phyloP scores from a whole-genome alignment of 2,329 filamentous ascomycete genomes.

The Fusarium praegraminearum region DNA sequence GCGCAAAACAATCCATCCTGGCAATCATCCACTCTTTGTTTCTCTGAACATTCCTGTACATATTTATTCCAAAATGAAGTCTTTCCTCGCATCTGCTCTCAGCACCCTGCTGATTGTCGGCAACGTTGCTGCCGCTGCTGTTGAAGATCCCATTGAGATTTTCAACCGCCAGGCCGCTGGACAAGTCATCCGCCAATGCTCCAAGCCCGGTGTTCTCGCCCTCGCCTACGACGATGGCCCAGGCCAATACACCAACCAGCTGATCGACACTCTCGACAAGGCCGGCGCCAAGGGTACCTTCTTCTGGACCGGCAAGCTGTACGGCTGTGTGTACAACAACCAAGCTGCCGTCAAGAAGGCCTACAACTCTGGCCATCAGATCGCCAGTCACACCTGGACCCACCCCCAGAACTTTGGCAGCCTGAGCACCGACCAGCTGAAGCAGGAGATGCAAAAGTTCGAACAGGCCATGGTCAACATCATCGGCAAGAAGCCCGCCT shows the following conservation, averaged over 20 bases:
- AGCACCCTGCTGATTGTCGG: slow-evolving; percentile 40
- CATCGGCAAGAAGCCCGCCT: slow-evolving; percentile 61
- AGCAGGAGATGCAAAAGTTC: slow-evolving; percentile 62
- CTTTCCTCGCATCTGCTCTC: slow-evolving; percentile 21
- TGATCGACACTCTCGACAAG: slow-evolving; percentile 64
- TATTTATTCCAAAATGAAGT: slow-evolving; percentile 18
- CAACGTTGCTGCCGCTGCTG: slow-evolving; percentile 49
- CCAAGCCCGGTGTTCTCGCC: slow-evolving; percentile 59
- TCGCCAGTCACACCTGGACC: slow-evolving; percentile 67
- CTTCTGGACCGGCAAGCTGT: slow-evolving; percentile 65
- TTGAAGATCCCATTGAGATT: slow-evolving; percentile 52
- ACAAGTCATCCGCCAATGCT: slow-evolving; percentile 60
- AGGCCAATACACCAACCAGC: slow-evolving; percentile 60
- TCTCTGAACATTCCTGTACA: slow-evolving; percentile 9
- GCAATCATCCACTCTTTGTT: not conserved
- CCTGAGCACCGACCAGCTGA: slow-evolving; percentile 55
- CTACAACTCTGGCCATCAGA: slow-evolving; percentile 63
- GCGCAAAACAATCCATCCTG: not conserved
- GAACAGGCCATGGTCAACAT: slow-evolving; percentile 65
- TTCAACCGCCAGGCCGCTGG: slow-evolving; percentile 57
- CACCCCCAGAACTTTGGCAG: slow-evolving; percentile 59
- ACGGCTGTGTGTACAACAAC: slow-evolving; percentile 64
- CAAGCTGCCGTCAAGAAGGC: slow-evolving; percentile 65
- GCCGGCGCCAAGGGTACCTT: slow-evolving; percentile 65
- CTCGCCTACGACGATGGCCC: slow-evolving; percentile 68